These are phyloP conservation scores for Phytophthora tentaculata DNA, from an alignment of 352 stramenopile genomes.

Conservation along the genomic window DNA sequence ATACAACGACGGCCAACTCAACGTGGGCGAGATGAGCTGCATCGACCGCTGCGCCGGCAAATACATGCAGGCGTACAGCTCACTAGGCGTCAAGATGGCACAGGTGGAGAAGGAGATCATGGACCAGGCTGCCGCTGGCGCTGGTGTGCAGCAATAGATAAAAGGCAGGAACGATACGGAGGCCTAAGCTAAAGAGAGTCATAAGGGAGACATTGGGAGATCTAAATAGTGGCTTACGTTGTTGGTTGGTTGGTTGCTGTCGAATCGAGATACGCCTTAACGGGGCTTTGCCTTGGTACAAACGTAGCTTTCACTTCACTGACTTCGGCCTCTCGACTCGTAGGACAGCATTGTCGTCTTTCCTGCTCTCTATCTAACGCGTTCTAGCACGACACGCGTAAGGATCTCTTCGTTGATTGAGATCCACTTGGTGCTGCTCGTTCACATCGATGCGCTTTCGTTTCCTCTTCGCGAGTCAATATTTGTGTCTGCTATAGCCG, in stretches of 20 bases:
- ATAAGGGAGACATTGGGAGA: conserved; percentile 21
- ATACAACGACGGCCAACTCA: conserved; percentile 96
- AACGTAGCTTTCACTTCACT: conserved; percentile 16
- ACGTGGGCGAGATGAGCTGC: conserved; percentile 98
- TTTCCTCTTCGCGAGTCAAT: conserved; percentile 41
- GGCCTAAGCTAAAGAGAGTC: background rate
- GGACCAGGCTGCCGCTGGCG: conserved; percentile 62
- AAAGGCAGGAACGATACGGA: conserved; percentile 3
- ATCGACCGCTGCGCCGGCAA: conserved; percentile 98
- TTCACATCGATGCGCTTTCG: conserved; percentile 34
- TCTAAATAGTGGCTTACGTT: conserved; percentile 64
- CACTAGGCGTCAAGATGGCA: conserved; percentile 94
- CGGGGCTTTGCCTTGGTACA: conserved; percentile 1
- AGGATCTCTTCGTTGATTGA: conserved; percentile 5
- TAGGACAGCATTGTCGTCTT: background rate
- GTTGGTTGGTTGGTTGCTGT: conserved; percentile 16
- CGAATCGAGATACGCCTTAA: background rate
- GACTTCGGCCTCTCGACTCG: conserved; percentile 15
- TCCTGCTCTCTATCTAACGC: conserved; percentile 31
- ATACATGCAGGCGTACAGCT: conserved; percentile 97
- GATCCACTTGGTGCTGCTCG: conserved; percentile 6
- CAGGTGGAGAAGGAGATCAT: conserved; percentile 95
- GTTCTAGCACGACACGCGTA: conserved; percentile 16
- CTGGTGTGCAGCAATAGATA: conserved; percentile 50
- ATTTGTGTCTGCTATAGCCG: conserved; percentile 84